These are phyloP conservation scores for Colletotrichum sp. DNA, from an alignment of 2,329 filamentous ascomycete species.

Conservation along the genomic window DNA sequence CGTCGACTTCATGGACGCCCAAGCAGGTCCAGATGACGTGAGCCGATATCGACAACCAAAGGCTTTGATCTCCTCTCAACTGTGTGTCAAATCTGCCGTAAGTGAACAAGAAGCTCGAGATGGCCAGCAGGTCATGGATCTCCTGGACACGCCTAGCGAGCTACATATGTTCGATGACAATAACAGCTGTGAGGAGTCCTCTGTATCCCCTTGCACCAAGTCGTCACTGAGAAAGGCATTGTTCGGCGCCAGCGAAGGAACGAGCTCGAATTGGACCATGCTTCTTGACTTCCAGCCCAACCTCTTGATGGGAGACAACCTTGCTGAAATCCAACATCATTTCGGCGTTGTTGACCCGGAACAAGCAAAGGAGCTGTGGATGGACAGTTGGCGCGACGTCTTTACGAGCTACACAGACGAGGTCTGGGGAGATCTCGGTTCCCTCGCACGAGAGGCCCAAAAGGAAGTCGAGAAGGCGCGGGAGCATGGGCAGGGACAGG, in stretches of 20 bases:
- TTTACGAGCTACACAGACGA: slow-evolving; percentile 65
- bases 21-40: background rate
- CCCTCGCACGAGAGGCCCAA: slow-evolving; percentile 60
- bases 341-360: slow-evolving; percentile 43
- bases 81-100: background rate
- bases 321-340: slow-evolving; percentile 23
- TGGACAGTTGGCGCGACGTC: slow-evolving; percentile 61
- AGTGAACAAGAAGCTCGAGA: slow-evolving; percentile 16
- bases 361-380: slow-evolving; percentile 50
- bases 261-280: slow-evolving; percentile 42
- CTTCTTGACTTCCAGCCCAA: slow-evolving; percentile 57
- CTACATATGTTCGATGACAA: slow-evolving; percentile 15
- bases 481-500: background rate
- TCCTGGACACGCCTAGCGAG: slow-evolving; percentile 15
- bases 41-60: background rate
- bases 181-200: slow-evolving; percentile 21
- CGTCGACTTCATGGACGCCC: background rate
- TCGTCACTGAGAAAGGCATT: slow-evolving; percentile 26
- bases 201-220: slow-evolving; percentile 21
- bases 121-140: slow-evolving; percentile 17
- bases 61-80: background rate
- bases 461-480: slow-evolving; percentile 53
- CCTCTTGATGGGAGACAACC: slow-evolving; percentile 33
- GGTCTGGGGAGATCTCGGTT: slow-evolving; percentile 70
- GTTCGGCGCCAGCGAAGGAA: slow-evolving; percentile 22